Percentiles rank a stretch among this genome's conserved stretches.
Evolutionary conservation across 1,139 yeast species (phyloP).

Genomic region (Saccharomycopsis hybrid): DNA sequence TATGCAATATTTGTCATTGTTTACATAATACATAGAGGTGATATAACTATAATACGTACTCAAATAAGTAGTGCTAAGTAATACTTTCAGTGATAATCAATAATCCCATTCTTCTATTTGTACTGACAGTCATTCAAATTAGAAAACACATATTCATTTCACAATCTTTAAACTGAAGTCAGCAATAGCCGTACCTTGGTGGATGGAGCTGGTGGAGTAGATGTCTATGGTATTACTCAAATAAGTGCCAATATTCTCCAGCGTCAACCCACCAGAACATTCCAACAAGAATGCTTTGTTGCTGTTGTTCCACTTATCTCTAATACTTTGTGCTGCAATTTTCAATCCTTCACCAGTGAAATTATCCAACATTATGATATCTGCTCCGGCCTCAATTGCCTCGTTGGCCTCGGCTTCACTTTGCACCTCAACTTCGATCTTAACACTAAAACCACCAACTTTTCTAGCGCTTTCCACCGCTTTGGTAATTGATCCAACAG

Average conservation of each 20-base stretch:
- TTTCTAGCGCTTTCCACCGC: conserved; percentile 74
- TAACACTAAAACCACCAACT: conserved; percentile 84
- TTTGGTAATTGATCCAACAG: conserved; percentile 82
- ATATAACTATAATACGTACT: no score
- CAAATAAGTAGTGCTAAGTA: no score
- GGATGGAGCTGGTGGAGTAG: conserved; percentile 88
- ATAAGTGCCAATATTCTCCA: conserved; percentile 57
- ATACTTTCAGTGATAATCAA: no score
- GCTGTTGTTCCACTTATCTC: conserved; percentile 46
- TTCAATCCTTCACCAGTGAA: conserved; percentile 64
- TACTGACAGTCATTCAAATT: no score
- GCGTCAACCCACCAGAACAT: conserved; percentile 86
- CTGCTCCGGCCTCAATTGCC: conserved; percentile 94
- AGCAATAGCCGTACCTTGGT: conserved; percentile 77
- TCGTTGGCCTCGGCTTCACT: conserved; percentile 79
- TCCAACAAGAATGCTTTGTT: conserved; percentile 59
- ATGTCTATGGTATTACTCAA: conserved; percentile 79
- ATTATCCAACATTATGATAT: conserved; percentile 91
- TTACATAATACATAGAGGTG: no score
- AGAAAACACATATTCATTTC: background rate
- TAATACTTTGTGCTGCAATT: conserved; percentile 58
- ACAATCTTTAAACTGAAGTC: conserved; percentile 80
- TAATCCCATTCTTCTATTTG: no score
- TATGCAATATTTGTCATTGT: no score
- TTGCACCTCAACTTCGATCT: conserved; percentile 90